Evolutionary conservation across 208 protist genomes (phyloP).

Genomic region (Leishmania tarentolae): DNA sequence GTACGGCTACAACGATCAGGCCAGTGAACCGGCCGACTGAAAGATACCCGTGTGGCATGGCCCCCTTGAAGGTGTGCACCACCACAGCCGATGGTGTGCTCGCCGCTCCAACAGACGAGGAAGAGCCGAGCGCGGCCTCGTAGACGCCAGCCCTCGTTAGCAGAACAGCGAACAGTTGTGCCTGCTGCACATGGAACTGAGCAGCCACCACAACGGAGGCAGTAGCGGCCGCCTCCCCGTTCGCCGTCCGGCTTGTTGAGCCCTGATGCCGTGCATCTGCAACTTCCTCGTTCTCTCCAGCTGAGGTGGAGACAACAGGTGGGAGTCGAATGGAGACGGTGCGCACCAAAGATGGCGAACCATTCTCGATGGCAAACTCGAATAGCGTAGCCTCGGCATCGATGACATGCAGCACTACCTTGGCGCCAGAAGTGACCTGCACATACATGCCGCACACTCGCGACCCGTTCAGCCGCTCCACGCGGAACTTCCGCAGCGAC

Average conservation of each 20-base stretch:
- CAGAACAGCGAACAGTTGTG: conserved; percentile 64
- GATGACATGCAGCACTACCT: conserved; percentile 65
- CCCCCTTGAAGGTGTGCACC: conserved; percentile 41
- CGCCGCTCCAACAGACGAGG: neutral
- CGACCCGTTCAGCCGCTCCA: conserved; percentile 73
- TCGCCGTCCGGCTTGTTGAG: neutral
- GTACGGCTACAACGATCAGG: conserved; percentile 62
- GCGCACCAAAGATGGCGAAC: conserved; percentile 16
- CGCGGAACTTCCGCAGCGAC: conserved; percentile 83
- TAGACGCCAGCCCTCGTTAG: conserved; percentile 55
- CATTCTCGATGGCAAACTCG: conserved; percentile 48
- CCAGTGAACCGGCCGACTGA: conserved; percentile 57
- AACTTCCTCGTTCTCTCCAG: neutral
- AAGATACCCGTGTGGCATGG: conserved; percentile 36
- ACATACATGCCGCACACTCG: conserved; percentile 69
- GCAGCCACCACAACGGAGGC: conserved; percentile 15
- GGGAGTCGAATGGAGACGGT: conserved; percentile 23
- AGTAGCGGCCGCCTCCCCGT: neutral
- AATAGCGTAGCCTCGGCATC: conserved; percentile 78
- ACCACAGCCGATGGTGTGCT: conserved; percentile 21
- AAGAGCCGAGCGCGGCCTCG: conserved; percentile 40
- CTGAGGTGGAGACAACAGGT: neutral
- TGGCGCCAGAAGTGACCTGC: conserved; percentile 11
- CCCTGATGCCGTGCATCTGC: neutral
- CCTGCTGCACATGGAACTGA: conserved; percentile 52